Conservation (phyloP, 345 rosid genomes). For the Populus alba region DNA sequence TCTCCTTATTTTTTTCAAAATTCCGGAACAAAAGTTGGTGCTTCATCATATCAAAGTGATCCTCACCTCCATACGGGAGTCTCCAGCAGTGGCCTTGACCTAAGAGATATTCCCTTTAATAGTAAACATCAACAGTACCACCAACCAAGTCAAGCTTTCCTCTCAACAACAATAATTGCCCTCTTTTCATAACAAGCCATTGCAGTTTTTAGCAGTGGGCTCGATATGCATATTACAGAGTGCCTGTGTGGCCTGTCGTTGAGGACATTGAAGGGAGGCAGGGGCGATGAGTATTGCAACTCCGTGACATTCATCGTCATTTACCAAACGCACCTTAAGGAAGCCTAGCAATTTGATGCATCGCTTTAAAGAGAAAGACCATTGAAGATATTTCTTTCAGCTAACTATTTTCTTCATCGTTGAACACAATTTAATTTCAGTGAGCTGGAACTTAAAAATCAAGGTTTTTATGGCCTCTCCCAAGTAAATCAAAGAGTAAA, state of each 20-base stretch:
- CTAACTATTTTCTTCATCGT: no score
- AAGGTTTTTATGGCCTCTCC: no score
- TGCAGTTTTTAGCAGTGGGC: constrained; percentile 30
- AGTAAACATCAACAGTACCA: constrained; percentile 30
- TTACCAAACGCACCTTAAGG: no score
- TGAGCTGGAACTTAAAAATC: no score
- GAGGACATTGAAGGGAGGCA: constrained; percentile 31
- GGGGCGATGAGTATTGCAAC: constrained; percentile 27
- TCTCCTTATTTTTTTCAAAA: constrained; percentile 40
- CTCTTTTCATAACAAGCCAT: constrained; percentile 35
- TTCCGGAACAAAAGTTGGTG: constrained; percentile 47
- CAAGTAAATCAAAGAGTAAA: no score
- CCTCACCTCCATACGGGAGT: constrained; percentile 33
- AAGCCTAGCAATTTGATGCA: constrained; percentile 37
- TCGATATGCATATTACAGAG: constrained; percentile 32
- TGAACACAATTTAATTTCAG: no score
- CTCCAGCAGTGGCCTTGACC: constrained; percentile 30
- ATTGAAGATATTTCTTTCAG: no score
- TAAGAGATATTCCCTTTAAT: constrained; percentile 30
- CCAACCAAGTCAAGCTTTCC: constrained; percentile 30
- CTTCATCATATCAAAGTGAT: constrained; percentile 39
- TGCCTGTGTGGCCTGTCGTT: constrained; percentile 30
- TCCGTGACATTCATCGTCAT: no score
- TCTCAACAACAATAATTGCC: constrained; percentile 32
- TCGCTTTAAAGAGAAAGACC: constrained; percentile 31